These are phyloP conservation scores for Kodamaea sp. DNA, from an alignment of 1,139 yeast species.

Conservation along the genomic window DNA sequence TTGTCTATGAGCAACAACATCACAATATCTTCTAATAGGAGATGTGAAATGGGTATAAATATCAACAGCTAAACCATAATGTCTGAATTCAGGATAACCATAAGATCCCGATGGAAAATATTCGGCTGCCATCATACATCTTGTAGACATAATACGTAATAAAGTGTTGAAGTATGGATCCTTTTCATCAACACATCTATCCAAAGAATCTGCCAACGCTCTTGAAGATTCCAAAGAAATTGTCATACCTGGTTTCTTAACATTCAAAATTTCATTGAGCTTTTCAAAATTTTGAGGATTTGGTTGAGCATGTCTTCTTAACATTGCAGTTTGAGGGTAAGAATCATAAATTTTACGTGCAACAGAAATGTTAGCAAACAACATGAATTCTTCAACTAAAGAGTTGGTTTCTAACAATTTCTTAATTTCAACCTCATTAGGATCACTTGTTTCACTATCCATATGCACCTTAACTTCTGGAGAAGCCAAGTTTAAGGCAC, in stretches of 20 bases:
- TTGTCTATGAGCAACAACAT: constrained; percentile 95
- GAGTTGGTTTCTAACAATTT: constrained; percentile 87
- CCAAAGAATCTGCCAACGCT: constrained; percentile 91
- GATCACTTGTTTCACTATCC: constrained; percentile 97
- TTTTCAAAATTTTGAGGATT: constrained; percentile 90
- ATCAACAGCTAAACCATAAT: constrained; percentile 96
- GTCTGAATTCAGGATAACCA: constrained; percentile 91
- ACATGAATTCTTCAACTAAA: constrained; percentile 96
- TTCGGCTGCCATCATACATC: constrained; percentile 99
- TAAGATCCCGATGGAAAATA: constrained; percentile 93
- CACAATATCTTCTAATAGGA: constrained; percentile 97
- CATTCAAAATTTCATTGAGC: constrained; percentile 82
- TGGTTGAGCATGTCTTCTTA: constrained; percentile 95
- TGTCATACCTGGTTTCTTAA: constrained; percentile 70
- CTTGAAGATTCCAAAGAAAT: constrained; percentile 83
- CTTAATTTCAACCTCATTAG: constrained; percentile 92
- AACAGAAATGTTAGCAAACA: constrained; percentile 93
- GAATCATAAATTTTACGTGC: constrained; percentile 90
- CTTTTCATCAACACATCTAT: constrained; percentile 72
- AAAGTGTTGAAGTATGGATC: constrained; percentile 94
- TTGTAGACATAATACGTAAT: constrained; percentile 92
- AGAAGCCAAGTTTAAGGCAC: constrained; percentile 94
- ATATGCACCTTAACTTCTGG: constrained; percentile 97
- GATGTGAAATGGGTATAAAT: constrained; percentile 98
- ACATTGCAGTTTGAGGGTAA: constrained; percentile 97